Evolutionary conservation across 2,329 filamentous ascomycete species (phyloP).

Genomic region (Diatrype stigma): DNA sequence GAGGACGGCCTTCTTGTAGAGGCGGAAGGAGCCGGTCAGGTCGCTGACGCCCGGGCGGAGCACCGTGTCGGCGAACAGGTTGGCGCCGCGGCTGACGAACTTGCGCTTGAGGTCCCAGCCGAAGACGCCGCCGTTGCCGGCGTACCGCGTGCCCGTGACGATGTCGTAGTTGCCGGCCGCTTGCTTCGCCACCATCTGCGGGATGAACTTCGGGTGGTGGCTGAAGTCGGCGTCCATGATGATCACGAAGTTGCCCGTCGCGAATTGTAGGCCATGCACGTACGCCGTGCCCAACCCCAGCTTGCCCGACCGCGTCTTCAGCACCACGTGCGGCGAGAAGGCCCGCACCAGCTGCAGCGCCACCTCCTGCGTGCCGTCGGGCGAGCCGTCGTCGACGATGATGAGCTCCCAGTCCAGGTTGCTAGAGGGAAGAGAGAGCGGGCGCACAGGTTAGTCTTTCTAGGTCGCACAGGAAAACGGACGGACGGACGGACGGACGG

Average conservation of each 20-base stretch:
- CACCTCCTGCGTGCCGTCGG: constrained; percentile 89
- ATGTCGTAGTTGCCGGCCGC: constrained; percentile 81
- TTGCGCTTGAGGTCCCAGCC: constrained; percentile 95
- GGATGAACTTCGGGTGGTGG: constrained; percentile 99
- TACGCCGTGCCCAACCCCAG: constrained; percentile 96
- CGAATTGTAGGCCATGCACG: constrained; percentile 88
- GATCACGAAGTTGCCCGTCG: constrained; percentile 90
- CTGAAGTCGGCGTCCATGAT: constrained; percentile 99
- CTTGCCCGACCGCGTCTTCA: constrained; percentile 89
- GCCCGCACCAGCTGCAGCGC: constrained; percentile 85
- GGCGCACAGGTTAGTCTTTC: constrained; percentile 9
- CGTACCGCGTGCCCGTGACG: constrained; percentile 93
- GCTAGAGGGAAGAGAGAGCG: constrained; percentile 40
- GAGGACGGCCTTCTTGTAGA: constrained; percentile 89
- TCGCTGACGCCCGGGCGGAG: constrained; percentile 92
- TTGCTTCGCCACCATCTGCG: constrained; percentile 84
- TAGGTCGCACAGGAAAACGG: no score
- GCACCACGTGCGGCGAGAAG: constrained; percentile 74
- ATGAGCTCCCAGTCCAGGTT: constrained; percentile 96
- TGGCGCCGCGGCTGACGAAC: constrained; percentile 80
- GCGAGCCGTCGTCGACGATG: constrained; percentile 96
- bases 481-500: no score
- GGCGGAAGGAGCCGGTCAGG: constrained; percentile 86
- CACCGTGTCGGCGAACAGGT: constrained; percentile 93
- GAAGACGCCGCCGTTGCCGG: constrained; percentile 81